These are phyloP conservation scores for Pseudohyphozyma bogoriensis DNA, from an alignment of 768 basidiomycete species.

Conservation along the genomic window DNA sequence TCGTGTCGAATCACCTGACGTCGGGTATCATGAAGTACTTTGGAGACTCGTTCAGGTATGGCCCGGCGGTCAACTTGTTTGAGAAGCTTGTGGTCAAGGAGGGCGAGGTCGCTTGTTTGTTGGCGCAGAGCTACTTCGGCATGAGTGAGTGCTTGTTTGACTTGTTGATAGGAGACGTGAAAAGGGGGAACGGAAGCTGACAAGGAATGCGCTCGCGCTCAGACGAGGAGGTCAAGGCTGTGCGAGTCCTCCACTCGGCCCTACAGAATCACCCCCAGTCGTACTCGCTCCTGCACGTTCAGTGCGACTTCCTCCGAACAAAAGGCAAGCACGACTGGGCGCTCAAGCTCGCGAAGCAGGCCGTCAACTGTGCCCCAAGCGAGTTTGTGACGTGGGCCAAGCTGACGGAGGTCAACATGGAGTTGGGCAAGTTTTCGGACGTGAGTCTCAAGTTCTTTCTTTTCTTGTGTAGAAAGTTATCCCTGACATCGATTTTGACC, in stretches of 20 bases:
- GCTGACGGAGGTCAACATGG: slow-evolving; percentile 87
- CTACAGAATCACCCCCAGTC: slow-evolving; percentile 80
- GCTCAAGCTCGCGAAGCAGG: slow-evolving; percentile 78
- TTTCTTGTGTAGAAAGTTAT: not conserved
- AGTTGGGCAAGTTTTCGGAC: slow-evolving; percentile 74
- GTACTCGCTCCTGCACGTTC: slow-evolving; percentile 84
- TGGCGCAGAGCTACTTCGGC: slow-evolving; percentile 85
- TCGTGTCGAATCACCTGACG: slow-evolving; percentile 91
- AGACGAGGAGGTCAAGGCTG: slow-evolving; percentile 98
- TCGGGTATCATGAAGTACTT: slow-evolving; percentile 95
- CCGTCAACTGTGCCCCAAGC: slow-evolving; percentile 95
- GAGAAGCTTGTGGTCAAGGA: slow-evolving; percentile 78
- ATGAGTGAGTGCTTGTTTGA: slow-evolving; percentile 63
- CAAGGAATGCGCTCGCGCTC: no score
- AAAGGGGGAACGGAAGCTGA: no score
- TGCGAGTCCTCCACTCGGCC: slow-evolving; percentile 79
- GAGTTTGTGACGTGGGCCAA: slow-evolving; percentile 99
- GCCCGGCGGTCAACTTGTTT: slow-evolving; percentile 78
- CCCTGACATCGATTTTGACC: not conserved
- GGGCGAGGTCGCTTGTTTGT: slow-evolving; percentile 75
- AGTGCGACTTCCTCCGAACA: slow-evolving; percentile 82
- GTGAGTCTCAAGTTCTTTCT: slow-evolving; percentile 27
- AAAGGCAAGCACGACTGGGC: slow-evolving; percentile 84
- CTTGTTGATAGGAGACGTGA: not conserved
- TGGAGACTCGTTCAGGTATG: slow-evolving; percentile 65